Percentiles rank a stretch among this genome's conserved stretches.
Evolutionary conservation across 495 filamentous ascomycete genomes (phyloP).

Genomic region (Xylaria venustula): DNA sequence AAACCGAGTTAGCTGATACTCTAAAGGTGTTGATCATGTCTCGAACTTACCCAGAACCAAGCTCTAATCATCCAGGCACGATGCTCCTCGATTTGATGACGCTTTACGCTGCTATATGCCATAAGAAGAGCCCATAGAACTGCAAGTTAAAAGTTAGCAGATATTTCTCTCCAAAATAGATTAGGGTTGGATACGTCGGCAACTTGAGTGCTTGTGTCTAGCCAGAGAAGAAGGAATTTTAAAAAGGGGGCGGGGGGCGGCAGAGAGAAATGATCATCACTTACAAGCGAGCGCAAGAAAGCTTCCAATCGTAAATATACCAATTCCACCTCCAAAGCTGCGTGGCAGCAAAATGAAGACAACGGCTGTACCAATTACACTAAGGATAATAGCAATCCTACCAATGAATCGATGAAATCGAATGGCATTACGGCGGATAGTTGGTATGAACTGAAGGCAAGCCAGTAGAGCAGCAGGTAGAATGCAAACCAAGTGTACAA

Average conservation of each 20-base stretch:
- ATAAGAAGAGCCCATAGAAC: conserved; percentile 31
- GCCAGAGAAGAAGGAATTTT: too few species aligned
- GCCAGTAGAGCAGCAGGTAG: conserved; percentile 50
- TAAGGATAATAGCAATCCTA: conserved; percentile 47
- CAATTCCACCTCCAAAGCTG: conserved; percentile 45
- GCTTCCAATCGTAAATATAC: conserved; percentile 37
- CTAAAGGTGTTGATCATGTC: background rate
- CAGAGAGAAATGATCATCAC: background rate
- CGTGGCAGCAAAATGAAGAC: conserved; percentile 44
- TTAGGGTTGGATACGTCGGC: too few species aligned
- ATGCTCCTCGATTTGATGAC: conserved; percentile 56
- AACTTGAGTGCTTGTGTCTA: too few species aligned
- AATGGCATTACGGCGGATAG: conserved; percentile 45
- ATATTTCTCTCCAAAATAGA: background rate
- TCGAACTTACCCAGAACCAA: conserved; percentile 36
- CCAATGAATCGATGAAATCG: conserved; percentile 54
- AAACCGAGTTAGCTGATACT: background rate
- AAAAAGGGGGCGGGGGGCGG: too few species aligned
- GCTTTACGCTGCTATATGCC: conserved; percentile 53
- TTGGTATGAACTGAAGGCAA: conserved; percentile 52
- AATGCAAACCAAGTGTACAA: conserved; percentile 46
- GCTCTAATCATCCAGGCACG: conserved; percentile 57
- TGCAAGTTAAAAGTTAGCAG: background rate
- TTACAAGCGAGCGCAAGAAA: conserved; percentile 34
- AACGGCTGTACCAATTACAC: conserved; percentile 39